A percentile compares a stretch with the other conserved stretches of the same genome.
Evolutionary conservation across 1,139 yeast genomes (phyloP).

Genomic region (Yamadazyma atmosphaerica): DNA sequence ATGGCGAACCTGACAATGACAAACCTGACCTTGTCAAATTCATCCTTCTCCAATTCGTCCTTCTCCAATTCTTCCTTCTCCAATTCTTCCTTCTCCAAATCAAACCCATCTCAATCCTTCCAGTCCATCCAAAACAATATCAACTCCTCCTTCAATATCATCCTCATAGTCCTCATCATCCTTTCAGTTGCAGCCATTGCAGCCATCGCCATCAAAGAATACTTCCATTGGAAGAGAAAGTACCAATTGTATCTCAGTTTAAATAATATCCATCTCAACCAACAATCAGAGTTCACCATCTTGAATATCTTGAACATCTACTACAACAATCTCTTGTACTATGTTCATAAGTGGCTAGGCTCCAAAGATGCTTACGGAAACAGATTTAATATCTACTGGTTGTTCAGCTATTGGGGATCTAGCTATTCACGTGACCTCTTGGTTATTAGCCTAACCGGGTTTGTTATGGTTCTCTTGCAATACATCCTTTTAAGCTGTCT

Average conservation of each 20-base stretch:
- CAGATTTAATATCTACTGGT: constrained; percentile 35
- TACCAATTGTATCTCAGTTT: constrained; percentile 23
- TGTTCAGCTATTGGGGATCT: constrained; percentile 50
- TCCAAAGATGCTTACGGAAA: constrained; percentile 5
- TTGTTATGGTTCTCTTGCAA: constrained; percentile 50
- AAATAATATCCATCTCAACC: neutral
- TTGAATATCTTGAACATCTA: constrained; percentile 21
- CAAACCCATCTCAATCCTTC: constrained; percentile 12
- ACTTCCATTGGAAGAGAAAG: constrained; percentile 51
- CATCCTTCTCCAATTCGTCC: too few relatives aligned
- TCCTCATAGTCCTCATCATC: constrained; percentile 27
- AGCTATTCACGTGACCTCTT: constrained; percentile 44
- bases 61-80: too few relatives aligned
- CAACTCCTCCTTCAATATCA: constrained; percentile 7
- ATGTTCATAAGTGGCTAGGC: constrained; percentile 11
- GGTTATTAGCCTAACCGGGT: constrained; percentile 48
- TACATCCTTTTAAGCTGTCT: constrained; percentile 34
- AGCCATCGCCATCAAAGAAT: constrained; percentile 46
- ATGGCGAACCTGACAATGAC: too few relatives aligned
- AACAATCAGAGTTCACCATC: constrained; percentile 3
- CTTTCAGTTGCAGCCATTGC: constrained; percentile 26
- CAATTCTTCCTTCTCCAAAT: too few relatives aligned
- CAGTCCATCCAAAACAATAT: constrained; percentile 4
- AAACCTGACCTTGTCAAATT: too few relatives aligned
- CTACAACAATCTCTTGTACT: constrained; percentile 19